phyloP scores from a whole-genome alignment of 192 early-diverging fungal species.

The Entomortierella chlamydospora region DNA sequence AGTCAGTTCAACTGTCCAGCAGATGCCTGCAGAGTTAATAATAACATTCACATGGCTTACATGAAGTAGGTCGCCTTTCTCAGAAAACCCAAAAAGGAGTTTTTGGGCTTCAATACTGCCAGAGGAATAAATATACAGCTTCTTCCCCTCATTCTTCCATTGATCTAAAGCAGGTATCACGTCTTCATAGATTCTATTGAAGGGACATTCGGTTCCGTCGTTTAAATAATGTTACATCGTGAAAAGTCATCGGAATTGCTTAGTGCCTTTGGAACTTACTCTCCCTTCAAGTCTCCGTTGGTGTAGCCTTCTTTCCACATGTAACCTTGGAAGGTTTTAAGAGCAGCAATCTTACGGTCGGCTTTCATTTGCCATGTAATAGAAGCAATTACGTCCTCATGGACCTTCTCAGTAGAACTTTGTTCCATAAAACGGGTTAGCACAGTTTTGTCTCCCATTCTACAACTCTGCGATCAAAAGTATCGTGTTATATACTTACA shows the following conservation, averaged over 20 bases:
- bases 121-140: conserved; percentile 96
- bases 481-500: conserved; percentile 21
- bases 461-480: too few species aligned
- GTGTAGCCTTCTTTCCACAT: conserved; percentile 94
- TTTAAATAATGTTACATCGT: background rate
- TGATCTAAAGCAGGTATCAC: conserved; percentile 80
- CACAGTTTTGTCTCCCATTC: too few species aligned
- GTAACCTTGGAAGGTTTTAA: conserved; percentile 94
- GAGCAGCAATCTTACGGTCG: conserved; percentile 91
- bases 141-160: conserved; percentile 72
- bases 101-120: conserved; percentile 96
- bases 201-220: background rate
- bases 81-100: conserved; percentile 86
- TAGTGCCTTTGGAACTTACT: conserved; percentile 63
- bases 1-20: background rate
- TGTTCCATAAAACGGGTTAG: too few species aligned
- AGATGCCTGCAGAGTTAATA: background rate
- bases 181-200: conserved; percentile 83
- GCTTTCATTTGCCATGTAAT: conserved; percentile 86
- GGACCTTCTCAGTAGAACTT: conserved; percentile 60
- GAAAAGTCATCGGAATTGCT: too few species aligned
- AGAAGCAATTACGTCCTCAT: conserved; percentile 70
- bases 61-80: conserved; percentile 79
- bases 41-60: conserved; percentile 43
- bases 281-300: conserved; percentile 78